Conservation (phyloP, 768 basidiomycete species). For the Leccinum olivaceopallidum region DNA sequence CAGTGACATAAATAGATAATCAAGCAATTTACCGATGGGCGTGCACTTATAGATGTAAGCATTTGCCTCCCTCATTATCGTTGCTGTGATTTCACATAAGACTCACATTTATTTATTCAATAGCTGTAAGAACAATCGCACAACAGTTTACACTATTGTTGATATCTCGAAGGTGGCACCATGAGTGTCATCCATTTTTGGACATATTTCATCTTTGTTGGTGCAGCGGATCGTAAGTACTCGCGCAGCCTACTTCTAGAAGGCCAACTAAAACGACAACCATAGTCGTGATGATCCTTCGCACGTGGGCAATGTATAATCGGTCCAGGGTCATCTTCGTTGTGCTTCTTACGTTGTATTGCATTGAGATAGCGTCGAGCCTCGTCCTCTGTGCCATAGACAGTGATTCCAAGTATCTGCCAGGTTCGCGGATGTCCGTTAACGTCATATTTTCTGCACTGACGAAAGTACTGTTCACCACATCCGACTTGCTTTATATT, state of each 20-base stretch:
- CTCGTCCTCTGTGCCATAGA: background rate
- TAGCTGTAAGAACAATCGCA: background rate
- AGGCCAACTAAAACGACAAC: background rate
- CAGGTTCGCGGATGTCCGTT: background rate
- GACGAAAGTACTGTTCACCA: background rate
- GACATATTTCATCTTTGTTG: background rate
- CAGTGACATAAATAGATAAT: too few species aligned
- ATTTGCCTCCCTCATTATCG: background rate
- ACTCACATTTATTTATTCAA: background rate
- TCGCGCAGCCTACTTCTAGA: background rate
- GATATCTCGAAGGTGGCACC: background rate
- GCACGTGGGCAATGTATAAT: slow-evolving; percentile 1
- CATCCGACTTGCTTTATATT: background rate
- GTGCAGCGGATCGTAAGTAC: slow-evolving; percentile 4
- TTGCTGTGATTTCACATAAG: background rate
- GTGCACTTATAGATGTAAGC: background rate
- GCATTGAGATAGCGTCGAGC: background rate
- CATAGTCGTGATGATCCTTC: background rate
- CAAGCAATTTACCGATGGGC: background rate
- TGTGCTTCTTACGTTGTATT: background rate
- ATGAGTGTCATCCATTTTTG: background rate
- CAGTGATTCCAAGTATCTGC: background rate
- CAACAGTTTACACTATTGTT: background rate
- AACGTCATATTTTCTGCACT: background rate
- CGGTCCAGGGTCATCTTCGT: background rate